These are phyloP conservation scores for Ensete ventricosum DNA, from an alignment of 176 grass and related monocot species.

Conservation along the genomic window DNA sequence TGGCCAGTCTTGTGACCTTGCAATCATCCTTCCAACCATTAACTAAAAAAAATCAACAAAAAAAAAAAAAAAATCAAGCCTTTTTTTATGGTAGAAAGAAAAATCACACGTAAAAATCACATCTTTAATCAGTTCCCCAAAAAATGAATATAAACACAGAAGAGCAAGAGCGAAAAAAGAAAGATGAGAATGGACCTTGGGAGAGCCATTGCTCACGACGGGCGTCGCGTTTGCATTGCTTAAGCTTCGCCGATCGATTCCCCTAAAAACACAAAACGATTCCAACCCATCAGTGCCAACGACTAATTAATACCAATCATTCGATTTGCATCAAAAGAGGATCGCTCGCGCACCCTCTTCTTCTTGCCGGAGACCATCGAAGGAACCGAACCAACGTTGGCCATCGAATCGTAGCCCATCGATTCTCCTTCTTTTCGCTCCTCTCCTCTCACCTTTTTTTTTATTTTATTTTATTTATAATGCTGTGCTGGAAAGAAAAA, in stretches of 20 bases:
- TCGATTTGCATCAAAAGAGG: background rate
- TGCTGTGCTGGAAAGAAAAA: too few relatives aligned
- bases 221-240: background rate
- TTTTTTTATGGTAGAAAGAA: background rate
- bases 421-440: background rate
- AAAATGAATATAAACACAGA: too few relatives aligned
- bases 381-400: background rate
- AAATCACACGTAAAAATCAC: background rate
- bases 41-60: background rate
- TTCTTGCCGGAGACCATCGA: background rate
- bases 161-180: background rate
- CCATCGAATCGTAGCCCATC: slow-evolving; percentile 2
- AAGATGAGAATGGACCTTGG: background rate
- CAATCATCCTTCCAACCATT: background rate
- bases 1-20: background rate
- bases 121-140: background rate
- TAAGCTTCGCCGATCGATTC: background rate
- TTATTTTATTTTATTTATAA: too few relatives aligned
- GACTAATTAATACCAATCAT: background rate
- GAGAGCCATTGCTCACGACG: background rate
- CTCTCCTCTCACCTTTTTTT: background rate
- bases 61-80: background rate
- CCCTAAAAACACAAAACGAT: background rate
- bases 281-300: background rate
- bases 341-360: background rate